These are phyloP conservation scores for Aspergillus viridinutans DNA, from an alignment of 2,329 filamentous ascomycete genomes.

Conservation along the genomic window DNA sequence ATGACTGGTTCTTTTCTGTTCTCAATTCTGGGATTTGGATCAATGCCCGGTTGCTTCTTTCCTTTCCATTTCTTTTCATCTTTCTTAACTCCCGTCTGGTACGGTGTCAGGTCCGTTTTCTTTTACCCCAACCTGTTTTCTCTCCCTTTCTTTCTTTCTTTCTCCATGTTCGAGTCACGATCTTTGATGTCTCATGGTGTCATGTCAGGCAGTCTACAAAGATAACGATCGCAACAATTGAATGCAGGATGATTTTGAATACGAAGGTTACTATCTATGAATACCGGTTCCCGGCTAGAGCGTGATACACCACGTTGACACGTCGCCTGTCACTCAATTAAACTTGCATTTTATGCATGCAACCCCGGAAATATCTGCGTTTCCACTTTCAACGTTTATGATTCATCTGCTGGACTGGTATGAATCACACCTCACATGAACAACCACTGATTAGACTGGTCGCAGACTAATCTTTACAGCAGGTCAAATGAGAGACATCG, in stretches of 20 bases:
- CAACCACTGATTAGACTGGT: not conserved
- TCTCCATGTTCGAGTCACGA: constrained; percentile 8
- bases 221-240: not conserved
- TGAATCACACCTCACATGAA: not conserved
- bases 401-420: not conserved
- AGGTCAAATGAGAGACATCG: not conserved
- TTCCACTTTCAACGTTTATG: not conserved
- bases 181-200: constrained; percentile 22
- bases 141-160: constrained; percentile 7
- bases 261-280: not conserved
- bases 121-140: constrained; percentile 4
- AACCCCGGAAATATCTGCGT: not conserved
- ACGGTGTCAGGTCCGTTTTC: constrained; percentile 10
- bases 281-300: not conserved
- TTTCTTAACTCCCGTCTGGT: constrained; percentile 13
- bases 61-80: constrained; percentile 8
- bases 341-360: not conserved
- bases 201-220: constrained; percentile 15
- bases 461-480: no score
- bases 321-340: not conserved
- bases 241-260: not conserved
- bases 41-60: constrained; percentile 7
- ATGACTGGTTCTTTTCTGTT: constrained; percentile 13
- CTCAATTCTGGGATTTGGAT: constrained; percentile 5
- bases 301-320: not conserved